Percentiles rank a stretch among this genome's conserved stretches.
These are phyloP conservation scores for Coniosporium tulheliwenetii DNA, from an alignment of 2,329 filamentous ascomycete species.

Conservation along the genomic window DNA sequence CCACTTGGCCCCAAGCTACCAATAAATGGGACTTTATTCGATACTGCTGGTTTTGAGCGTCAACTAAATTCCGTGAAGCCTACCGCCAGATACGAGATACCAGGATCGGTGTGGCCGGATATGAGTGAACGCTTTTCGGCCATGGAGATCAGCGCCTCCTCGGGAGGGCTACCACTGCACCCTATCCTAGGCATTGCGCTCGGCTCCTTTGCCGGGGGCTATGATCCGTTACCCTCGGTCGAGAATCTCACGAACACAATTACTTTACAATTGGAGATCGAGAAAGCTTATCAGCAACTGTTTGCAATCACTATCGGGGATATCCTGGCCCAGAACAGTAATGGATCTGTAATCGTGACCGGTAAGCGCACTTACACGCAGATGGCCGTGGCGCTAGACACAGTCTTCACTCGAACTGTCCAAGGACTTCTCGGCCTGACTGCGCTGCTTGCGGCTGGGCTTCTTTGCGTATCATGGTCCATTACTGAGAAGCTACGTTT, in stretches of 20 bases:
- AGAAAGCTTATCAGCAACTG: no score
- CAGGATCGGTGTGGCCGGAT: slow-evolving; percentile 7
- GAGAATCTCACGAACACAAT: no score
- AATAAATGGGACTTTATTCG: slow-evolving; percentile 13
- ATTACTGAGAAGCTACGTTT: slow-evolving; percentile 10
- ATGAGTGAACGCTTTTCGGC: slow-evolving; percentile 6
- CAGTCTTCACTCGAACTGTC: slow-evolving; percentile 21
- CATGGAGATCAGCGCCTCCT: no score
- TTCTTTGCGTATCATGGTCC: slow-evolving; percentile 11
- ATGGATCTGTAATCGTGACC: no score
- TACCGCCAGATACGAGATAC: slow-evolving; percentile 1
- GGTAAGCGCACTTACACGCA: slow-evolving; percentile 10
- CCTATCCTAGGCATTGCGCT: no score
- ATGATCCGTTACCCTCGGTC: no score
- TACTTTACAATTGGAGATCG: no score
- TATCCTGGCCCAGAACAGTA: no score
- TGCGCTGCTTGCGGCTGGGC: slow-evolving; percentile 7
- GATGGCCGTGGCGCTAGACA: slow-evolving; percentile 20
- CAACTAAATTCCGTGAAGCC: slow-evolving; percentile 12
- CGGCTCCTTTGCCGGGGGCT: no score
- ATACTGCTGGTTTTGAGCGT: slow-evolving; percentile 23
- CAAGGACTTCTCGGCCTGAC: slow-evolving; percentile 16
- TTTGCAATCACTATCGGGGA: no score
- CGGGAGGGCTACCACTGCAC: no score
- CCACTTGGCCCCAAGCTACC: slow-evolving; percentile 12